A percentile compares a stretch with the other conserved stretches of the same genome.
Evolutionary conservation across 129 eudicot species (phyloP).

Genomic region (Artemisia tridentata): DNA sequence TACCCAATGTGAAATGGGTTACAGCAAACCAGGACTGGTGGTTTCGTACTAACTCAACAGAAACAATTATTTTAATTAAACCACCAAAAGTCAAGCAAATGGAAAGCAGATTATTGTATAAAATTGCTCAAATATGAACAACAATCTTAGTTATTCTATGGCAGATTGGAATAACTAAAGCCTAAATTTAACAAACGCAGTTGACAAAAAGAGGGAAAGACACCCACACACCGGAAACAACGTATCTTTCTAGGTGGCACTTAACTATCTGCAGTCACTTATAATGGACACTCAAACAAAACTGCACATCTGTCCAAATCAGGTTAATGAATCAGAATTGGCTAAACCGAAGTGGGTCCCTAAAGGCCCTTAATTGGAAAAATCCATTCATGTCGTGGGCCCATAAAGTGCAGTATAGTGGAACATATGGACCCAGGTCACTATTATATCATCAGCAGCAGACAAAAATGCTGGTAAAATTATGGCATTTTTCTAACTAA

Average conservation of each 20-base stretch:
- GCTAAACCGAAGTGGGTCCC: constrained; percentile 19
- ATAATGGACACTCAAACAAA: constrained; percentile 9
- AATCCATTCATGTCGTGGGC: constrained; percentile 31
- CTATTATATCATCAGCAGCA: constrained; percentile 35
- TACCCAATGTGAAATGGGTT: not conserved
- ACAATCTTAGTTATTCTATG: not conserved
- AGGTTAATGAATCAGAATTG: constrained; percentile 17
- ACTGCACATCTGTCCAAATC: constrained; percentile 22
- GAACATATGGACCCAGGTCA: constrained; percentile 28
- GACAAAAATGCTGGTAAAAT: constrained; percentile 28
- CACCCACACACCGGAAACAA: constrained; percentile 13
- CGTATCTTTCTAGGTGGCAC: constrained; percentile 30
- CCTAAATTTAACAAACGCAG: not conserved
- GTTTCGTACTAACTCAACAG: constrained; percentile 1
- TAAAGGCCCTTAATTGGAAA: constrained; percentile 21
- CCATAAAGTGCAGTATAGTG: constrained; percentile 14
- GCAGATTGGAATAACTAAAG: constrained; percentile 6
- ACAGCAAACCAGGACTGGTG: not conserved
- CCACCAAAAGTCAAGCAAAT: not conserved
- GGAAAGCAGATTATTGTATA: not conserved
- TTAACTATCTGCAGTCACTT: constrained; percentile 27
- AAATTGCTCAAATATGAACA: constrained; percentile 7
- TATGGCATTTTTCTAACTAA: constrained; percentile 29
- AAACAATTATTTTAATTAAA: not conserved
- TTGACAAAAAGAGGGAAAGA: constrained; percentile 5